phyloP scores from a whole-genome alignment of 164 flowering plant species.

The Magnolia changhungtana region DNA sequence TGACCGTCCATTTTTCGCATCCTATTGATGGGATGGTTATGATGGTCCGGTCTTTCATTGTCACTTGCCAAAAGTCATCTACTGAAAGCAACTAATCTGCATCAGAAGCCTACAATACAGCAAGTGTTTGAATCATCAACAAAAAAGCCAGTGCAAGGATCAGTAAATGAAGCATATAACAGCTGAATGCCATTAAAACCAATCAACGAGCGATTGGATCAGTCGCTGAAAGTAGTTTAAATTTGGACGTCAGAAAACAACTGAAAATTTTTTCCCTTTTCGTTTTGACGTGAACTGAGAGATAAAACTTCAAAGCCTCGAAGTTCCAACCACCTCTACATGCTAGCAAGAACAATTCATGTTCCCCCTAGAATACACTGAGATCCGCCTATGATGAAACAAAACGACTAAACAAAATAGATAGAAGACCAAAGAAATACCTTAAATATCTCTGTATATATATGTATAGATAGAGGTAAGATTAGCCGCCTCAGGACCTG shows the following conservation, averaged over 20 bases:
- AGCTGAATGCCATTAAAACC: neutral
- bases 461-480: constrained; percentile 16
- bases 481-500: constrained; percentile 7
- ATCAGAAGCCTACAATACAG: too few species aligned
- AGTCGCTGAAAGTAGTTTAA: neutral
- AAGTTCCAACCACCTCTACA: constrained; percentile 44
- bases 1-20: too few species aligned
- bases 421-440: constrained; percentile 13
- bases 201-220: neutral
- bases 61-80: too few species aligned
- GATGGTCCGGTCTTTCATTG: too few species aligned
- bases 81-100: too few species aligned
- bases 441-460: constrained; percentile 26
- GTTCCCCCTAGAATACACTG: constrained; percentile 5
- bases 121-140: too few species aligned
- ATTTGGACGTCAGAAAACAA: neutral
- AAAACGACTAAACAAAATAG: constrained; percentile 10
- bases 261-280: neutral
- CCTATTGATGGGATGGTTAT: too few species aligned
- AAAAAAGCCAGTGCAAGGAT: too few species aligned
- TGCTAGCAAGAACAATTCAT: constrained; percentile 19
- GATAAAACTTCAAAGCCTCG: constrained; percentile 35
- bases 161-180: too few species aligned
- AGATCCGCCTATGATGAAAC: constrained; percentile 10
- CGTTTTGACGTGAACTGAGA: neutral